Evolutionary conservation across 352 stramenopile genomes (phyloP), one percentile per base, ranked within the genome.

Genomic region (Blastocystis sp.): DNA sequence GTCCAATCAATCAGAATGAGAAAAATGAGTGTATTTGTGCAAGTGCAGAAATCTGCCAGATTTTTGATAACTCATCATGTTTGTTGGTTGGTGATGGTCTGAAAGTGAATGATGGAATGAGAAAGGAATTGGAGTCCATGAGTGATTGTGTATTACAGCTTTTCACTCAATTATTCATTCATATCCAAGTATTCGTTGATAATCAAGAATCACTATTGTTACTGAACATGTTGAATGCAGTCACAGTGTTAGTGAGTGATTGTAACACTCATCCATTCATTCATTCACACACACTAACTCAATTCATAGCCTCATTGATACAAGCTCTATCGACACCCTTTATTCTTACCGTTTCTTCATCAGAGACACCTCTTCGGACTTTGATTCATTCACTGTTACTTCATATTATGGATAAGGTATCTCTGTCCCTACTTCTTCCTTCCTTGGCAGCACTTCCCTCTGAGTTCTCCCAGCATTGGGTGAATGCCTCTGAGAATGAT

Each of bases 11-110:
- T 9, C 40, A 48, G 40, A 56, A n/a, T 5, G n/a, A 19, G 66
- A 78, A 56, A 42, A 78, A 33, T 48, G 24, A 42, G 44, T 59
- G 24, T 35, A 54, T 78, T 51, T 17, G 37, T 78, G 35, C 66
- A 15, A 56, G 66, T 57, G 66, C 66, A 33, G 66, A 78, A 56
- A 78, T 78, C 37, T 78, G 66, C 1, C 22, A 51, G 66, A 27
- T 78, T 13, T 57, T 42, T 19, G 66, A 53, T 37, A 1, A 5
- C 57, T 54, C 66, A 19, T 22, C n/a, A 33, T 62, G 56, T 53
- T 30, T 53, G 15, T 33, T 56, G 9, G 17, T 78, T 24, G 30
- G 13, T 13, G 37, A 42, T 19, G 44, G 22, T 30, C 7, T 24
- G 33, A 53, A 53, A 5, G 33, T 24, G 17, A 48, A n/a, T 22